Evolutionary conservation across 163 green algal genomes (phyloP).

Genomic region (Scenedesmus sp.): DNA sequence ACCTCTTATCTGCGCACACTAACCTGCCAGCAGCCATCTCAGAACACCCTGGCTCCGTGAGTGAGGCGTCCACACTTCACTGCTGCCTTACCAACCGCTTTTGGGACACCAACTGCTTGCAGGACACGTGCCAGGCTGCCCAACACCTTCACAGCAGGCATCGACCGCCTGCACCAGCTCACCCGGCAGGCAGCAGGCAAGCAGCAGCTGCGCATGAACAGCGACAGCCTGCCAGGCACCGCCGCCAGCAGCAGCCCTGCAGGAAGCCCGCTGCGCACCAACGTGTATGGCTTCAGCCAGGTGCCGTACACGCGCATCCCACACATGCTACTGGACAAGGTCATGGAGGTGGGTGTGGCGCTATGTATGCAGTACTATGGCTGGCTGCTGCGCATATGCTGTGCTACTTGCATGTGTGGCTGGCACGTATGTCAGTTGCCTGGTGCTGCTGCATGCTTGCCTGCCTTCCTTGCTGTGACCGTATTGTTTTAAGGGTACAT

Average conservation of each 20-base stretch:
- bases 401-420: neutral
- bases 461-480: neutral
- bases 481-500: neutral
- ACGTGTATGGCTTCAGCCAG: slow-evolving; percentile 28
- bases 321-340: slow-evolving; percentile 32
- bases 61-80: neutral
- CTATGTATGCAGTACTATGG: neutral
- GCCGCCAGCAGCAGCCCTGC: neutral
- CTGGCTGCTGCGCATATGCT: neutral
- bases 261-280: neutral
- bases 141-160: neutral
- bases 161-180: neutral
- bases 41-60: neutral
- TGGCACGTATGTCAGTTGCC: neutral
- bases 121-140: neutral
- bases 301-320: slow-evolving; percentile 7
- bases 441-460: neutral
- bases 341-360: slow-evolving; percentile 1
- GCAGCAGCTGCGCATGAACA: slow-evolving; percentile 17
- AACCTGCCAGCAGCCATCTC: too few species aligned
- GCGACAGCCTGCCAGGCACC: neutral
- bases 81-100: neutral
- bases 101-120: neutral
- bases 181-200: neutral
- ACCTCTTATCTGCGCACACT: too few species aligned